Evolutionary conservation across 495 filamentous ascomycete species (phyloP), one percentile per base, ranked within the genome.

Genomic region (Penicillium steckii): DNA sequence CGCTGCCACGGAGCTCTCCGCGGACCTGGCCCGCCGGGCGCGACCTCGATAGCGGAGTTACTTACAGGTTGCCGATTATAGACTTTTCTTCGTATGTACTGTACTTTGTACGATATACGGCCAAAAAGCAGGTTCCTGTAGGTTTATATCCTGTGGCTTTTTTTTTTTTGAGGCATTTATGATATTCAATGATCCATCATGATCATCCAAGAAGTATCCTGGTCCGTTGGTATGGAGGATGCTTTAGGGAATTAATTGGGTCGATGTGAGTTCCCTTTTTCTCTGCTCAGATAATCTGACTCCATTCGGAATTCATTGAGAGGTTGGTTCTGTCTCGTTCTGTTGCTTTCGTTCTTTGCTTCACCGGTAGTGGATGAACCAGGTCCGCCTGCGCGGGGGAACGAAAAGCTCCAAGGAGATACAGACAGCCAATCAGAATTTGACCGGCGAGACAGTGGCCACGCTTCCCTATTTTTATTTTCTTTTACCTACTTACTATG

Each of bases 381-480:
- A 27, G 57, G 66, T 64, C 66, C 62, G 64, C 62, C 50, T 66
- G 68, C 68, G 62, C 65, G 64, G 70, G 45, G 60, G 64, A 69
- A 63, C 61, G 53, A 23, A 41, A 35, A 26, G 19, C 33, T 43
- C 29, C 30, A 33, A 10, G 8, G 15, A 44, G 37, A 9, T 21
- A 41, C 46, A 22, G 17, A 12, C 13, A 8, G 41, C 69, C 70
- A 73, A 73, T 73, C 65, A 70, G 8, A 22, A 56, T 44, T 21
- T n/a, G 15, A 45, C 23, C 52, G 53, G 35, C 46, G 15, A 51
- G 43, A 59, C 48, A 55, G 49, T 37, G 33, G 33, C 33, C n/a
- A n/a, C n/a, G n/a, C n/a, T n/a, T n/a, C n/a, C 33, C 33, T 37
- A 15, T 37, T 35, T 35, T 35, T 10, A 13, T 7, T 35, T 35